A percentile compares a stretch with the other conserved stretches of the same genome.
These are phyloP conservation scores for Fusarium incarnatum DNA, from an alignment of 2,329 filamentous ascomycete genomes.

Conservation along the genomic window DNA sequence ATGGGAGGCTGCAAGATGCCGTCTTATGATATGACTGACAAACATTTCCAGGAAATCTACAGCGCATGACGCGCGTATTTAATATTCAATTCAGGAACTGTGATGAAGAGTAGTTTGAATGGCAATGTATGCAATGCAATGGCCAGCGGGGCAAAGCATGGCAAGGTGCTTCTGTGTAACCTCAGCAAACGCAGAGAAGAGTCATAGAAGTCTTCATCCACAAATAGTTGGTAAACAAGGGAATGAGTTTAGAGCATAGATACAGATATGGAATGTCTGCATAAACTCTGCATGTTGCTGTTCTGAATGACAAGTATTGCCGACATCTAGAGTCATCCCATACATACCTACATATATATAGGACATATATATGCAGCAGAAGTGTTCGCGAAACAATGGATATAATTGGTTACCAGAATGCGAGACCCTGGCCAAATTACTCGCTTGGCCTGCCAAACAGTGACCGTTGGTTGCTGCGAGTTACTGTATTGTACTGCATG, in stretches of 20 bases:
- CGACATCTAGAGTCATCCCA: neutral
- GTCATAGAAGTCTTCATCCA: neutral
- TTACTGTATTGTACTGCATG: conserved; percentile 3
- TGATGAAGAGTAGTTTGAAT: neutral
- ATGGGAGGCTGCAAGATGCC: conserved; percentile 32
- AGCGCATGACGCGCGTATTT: conserved; percentile 23
- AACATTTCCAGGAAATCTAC: conserved; percentile 2
- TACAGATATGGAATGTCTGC: neutral
- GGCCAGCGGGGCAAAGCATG: conserved; percentile 19
- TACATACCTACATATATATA: neutral
- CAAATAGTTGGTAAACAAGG: neutral
- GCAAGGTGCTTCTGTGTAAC: conserved; percentile 30
- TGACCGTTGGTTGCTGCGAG: conserved; percentile 15
- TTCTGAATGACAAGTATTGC: conserved; percentile 21
- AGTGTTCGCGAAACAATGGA: conserved; percentile 30
- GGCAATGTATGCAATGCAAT: neutral
- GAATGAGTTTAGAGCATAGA: neutral
- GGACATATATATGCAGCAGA: neutral
- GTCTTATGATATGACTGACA: conserved; percentile 8
- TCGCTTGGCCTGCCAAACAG: conserved; percentile 47
- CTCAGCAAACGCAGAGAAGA: conserved; percentile 14
- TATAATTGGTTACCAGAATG: conserved; percentile 39
- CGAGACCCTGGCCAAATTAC: conserved; percentile 26
- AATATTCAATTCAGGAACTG: conserved; percentile 12
- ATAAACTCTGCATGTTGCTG: conserved; percentile 3